Evolutionary conservation across 768 basidiomycete genomes (phyloP).

Genomic region (Dioszegia crocea): DNA sequence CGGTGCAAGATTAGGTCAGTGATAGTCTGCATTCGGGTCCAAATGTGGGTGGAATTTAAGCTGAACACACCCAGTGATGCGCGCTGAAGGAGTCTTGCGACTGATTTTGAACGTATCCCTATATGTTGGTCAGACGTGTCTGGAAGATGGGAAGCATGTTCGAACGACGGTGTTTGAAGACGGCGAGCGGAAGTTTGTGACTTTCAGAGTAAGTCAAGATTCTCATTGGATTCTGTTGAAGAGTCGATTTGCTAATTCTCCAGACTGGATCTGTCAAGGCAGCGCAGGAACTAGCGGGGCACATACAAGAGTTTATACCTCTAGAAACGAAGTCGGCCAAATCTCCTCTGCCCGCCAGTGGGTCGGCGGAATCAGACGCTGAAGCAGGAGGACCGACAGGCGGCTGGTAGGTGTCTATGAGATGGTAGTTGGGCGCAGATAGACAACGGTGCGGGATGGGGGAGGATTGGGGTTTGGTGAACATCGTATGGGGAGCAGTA

Average conservation of each 20-base stretch:
- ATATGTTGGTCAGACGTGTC: slow-evolving; percentile 46
- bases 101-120: slow-evolving; percentile 50
- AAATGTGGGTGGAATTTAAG: not conserved
- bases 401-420: not conserved
- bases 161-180: slow-evolving; percentile 38
- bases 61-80: slow-evolving; percentile 48
- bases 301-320: slow-evolving; percentile 32
- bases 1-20: slow-evolving; percentile 49
- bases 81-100: slow-evolving; percentile 52
- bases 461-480: no score
- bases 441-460: slow-evolving; percentile 6
- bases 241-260: not conserved
- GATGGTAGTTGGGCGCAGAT: not conserved
- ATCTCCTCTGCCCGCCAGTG: not conserved
- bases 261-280: slow-evolving; percentile 34
- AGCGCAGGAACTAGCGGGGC: slow-evolving; percentile 25
- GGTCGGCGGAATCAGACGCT: not conserved
- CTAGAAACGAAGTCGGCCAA: slow-evolving; percentile 18
- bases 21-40: not conserved
- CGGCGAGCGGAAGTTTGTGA: slow-evolving; percentile 29
- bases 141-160: slow-evolving; percentile 46
- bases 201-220: slow-evolving; percentile 36
- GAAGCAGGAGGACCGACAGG: not conserved
- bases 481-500: no score
- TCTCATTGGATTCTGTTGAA: not conserved